Evolutionary conservation across 1,284 basidiomycete species (phyloP), one percentile per base, ranked within the genome.

Genomic region (Microbotryum scabiosae): DNA sequence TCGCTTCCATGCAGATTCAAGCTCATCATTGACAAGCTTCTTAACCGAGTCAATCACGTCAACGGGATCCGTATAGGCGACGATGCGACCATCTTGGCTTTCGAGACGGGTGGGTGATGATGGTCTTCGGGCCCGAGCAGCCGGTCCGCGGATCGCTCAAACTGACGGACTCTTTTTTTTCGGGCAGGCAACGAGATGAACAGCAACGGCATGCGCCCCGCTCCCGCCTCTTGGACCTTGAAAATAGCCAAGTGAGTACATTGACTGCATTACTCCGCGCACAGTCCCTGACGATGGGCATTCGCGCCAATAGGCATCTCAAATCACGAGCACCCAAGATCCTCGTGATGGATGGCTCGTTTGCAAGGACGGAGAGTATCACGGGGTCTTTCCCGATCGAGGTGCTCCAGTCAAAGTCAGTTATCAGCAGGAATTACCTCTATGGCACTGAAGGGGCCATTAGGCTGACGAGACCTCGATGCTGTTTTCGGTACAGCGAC

Each of bases 291-390:
- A 36, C 41, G 32, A 41, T 18, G 36, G 23, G 8, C 49, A 26
- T 30, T 25, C 10, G 18, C 28, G 30, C 30, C 30, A 21, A 55
- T 7, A 30, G 52, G 51, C 71, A 72, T 58, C 69, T 74, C 61
- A 73, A 72, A 51, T 68, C 67, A 5, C 64, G 72, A 20, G 71
- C 71, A 14, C 72, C 72, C 1, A 61, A 66, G 28, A 67, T 67
- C 18, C 64, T 74, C 26, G 70, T 74, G 28, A 71, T 73, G 71
- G 73, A 74, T 41, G 73, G 73, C 3, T 64, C 60, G 4, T 73
- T 70, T 54, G 71, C 72, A 1, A 54, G 71, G 8, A 68, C 62
- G 21, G 72, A 72, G 50, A 61, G 63, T 21, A 59, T 67, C 23
- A 61, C 68, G 21, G 23, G 57, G 7, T 71, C 69, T 51, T 72